These are phyloP conservation scores for Starmerella davenportii DNA, from an alignment of 805 yeast genomes.

Conservation along the genomic window DNA sequence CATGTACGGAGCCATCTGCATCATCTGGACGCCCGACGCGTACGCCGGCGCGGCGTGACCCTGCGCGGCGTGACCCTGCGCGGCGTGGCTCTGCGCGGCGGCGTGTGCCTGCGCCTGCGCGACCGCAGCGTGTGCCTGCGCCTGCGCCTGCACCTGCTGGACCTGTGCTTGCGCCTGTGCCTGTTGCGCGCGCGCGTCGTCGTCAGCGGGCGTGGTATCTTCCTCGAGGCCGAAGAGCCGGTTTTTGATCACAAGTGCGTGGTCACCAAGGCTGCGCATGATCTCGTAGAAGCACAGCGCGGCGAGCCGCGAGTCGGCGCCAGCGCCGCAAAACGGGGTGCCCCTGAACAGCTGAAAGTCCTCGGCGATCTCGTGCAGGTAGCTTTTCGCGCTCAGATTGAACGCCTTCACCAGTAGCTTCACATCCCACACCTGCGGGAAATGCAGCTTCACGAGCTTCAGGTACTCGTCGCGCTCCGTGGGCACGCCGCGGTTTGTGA, in stretches of 20 bases:
- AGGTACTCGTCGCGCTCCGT: constrained; percentile 60
- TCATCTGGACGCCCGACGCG: constrained; percentile 4
- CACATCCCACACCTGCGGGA: constrained; percentile 72
- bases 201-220: constrained; percentile 10
- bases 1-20: constrained; percentile 13
- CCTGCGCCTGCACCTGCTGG: constrained; percentile 12
- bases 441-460: constrained; percentile 48
- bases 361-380: constrained; percentile 26
- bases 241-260: constrained; percentile 20
- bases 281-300: constrained; percentile 29
- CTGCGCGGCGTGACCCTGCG: constrained; percentile 3
- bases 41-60: not conserved
- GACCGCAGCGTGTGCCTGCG: constrained; percentile 14
- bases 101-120: constrained; percentile 14
- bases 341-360: constrained; percentile 25
- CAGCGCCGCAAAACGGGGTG: constrained; percentile 27
- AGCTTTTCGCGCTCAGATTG: constrained; percentile 23
- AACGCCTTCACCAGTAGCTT: constrained; percentile 31
- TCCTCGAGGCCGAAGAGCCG: constrained; percentile 25
- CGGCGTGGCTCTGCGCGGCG: constrained; percentile 17
- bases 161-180: constrained; percentile 9
- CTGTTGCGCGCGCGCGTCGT: constrained; percentile 5
- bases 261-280: constrained; percentile 22
- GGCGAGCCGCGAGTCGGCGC: constrained; percentile 29
- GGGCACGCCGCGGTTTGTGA: constrained; percentile 64